Conservation (phyloP, 176 grass and related monocot species). For the Oropetium thomaeum region DNA sequence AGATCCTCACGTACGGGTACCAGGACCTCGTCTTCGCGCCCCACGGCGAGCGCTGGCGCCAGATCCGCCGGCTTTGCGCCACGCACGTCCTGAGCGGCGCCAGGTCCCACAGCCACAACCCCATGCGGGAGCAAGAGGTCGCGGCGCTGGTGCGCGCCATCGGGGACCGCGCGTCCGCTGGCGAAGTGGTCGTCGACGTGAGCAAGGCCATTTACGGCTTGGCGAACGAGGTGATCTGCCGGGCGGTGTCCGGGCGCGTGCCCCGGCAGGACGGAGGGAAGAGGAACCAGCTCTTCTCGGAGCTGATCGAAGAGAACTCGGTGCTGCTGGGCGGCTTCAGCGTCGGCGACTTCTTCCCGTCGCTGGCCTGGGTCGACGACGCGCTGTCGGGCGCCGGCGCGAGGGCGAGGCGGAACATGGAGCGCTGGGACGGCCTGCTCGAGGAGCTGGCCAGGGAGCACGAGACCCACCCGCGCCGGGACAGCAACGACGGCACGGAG, state of each 20-base stretch:
- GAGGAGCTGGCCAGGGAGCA: conserved; percentile 40
- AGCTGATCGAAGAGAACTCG: conserved; percentile 56
- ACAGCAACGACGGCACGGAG: neutral
- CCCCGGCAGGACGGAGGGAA: neutral
- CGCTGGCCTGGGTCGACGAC: conserved; percentile 32
- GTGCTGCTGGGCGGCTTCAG: conserved; percentile 49
- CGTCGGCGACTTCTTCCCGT: conserved; percentile 49
- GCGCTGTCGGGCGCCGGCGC: conserved; percentile 22
- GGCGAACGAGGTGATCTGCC: conserved; percentile 45
- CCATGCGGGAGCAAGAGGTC: conserved; percentile 38
- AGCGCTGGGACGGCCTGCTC: conserved; percentile 43
- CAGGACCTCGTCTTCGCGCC: conserved; percentile 59
- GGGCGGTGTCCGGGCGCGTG: conserved; percentile 27
- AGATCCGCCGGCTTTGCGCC: conserved; percentile 54
- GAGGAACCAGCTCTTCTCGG: conserved; percentile 49
- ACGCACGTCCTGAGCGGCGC: conserved; percentile 41
- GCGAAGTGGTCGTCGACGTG: conserved; percentile 29
- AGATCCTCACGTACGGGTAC: conserved; percentile 48
- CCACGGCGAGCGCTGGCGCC: conserved; percentile 61
- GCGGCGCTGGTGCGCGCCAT: conserved; percentile 15
- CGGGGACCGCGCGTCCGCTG: neutral
- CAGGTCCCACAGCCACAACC: conserved; percentile 1
- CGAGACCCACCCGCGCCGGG: neutral
- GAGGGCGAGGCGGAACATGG: conserved; percentile 21
- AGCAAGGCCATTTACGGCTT: conserved; percentile 45